Evolutionary conservation across 2,329 filamentous ascomycete genomes (phyloP).

Genomic region (Exophiala sp.): DNA sequence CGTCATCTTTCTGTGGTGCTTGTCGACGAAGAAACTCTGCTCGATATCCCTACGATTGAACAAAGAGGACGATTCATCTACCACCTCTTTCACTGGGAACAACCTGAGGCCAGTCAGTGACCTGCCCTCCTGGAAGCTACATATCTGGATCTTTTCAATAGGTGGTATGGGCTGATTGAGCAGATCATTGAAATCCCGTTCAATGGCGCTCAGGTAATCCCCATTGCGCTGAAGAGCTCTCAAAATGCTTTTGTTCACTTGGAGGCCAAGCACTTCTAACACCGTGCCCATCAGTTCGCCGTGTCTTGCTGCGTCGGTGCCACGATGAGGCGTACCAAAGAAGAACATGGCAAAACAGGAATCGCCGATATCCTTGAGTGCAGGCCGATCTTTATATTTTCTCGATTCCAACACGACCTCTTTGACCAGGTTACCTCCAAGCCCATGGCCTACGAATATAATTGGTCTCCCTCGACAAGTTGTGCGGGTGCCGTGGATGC

Average conservation of each 20-base stretch:
- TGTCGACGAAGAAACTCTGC: background rate
- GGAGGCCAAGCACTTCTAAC: background rate
- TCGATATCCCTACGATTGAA: slow-evolving; percentile 12
- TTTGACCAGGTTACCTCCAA: slow-evolving; percentile 20
- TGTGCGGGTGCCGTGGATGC: background rate
- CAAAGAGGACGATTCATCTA: slow-evolving; percentile 3
- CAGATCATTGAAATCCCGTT: slow-evolving; percentile 5
- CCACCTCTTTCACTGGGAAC: slow-evolving; percentile 5
- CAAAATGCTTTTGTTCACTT: slow-evolving; percentile 2
- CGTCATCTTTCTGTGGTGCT: slow-evolving; percentile 4
- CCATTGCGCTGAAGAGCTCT: slow-evolving; percentile 2
- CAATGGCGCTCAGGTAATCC: slow-evolving; percentile 2
- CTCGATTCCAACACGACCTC: slow-evolving; percentile 1
- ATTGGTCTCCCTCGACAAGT: slow-evolving; percentile 6
- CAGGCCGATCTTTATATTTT: slow-evolving; percentile 1
- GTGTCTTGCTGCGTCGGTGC: slow-evolving; percentile 5
- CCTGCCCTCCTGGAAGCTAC: slow-evolving; percentile 14
- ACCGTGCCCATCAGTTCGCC: slow-evolving; percentile 3
- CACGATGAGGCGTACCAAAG: slow-evolving; percentile 8
- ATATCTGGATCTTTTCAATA: slow-evolving; percentile 7
- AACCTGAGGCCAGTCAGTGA: slow-evolving; percentile 4
- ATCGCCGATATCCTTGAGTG: background rate
- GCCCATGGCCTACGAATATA: slow-evolving; percentile 18
- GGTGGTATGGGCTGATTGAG: slow-evolving; percentile 2
- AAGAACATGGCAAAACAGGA: slow-evolving; percentile 9